These are phyloP conservation scores for Chiua sp. DNA, from an alignment of 1,284 basidiomycete species.

Conservation along the genomic window DNA sequence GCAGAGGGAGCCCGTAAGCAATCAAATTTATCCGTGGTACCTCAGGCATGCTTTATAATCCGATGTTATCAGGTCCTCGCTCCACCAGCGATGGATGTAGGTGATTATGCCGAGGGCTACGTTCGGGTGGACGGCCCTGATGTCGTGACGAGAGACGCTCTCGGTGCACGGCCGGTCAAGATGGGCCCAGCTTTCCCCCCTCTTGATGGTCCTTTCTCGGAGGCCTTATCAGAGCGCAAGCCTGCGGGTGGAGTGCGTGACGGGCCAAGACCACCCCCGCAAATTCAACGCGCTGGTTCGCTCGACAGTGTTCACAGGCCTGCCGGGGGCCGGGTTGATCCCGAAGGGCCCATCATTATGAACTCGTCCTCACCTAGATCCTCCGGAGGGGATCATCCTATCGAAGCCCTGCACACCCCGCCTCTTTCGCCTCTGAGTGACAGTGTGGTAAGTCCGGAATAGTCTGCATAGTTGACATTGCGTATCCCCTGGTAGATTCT, in stretches of 20 bases:
- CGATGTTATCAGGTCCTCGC: constrained; percentile 34
- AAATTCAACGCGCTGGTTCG: constrained; percentile 24
- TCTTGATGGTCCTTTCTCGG: constrained; percentile 24
- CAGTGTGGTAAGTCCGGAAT: constrained; percentile 31
- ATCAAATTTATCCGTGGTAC: constrained; percentile 1
- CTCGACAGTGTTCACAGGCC: constrained; percentile 27
- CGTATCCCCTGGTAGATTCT: constrained; percentile 32
- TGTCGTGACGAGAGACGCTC: constrained; percentile 38
- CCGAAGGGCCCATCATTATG: constrained; percentile 33
- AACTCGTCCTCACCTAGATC: constrained; percentile 26
- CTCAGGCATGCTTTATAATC: constrained; percentile 11
- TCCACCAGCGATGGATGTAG: constrained; percentile 36
- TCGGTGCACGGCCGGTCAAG: constrained; percentile 39
- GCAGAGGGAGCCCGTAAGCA: constrained; percentile 38
- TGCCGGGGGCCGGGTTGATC: constrained; percentile 21
- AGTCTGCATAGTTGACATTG: neutral
- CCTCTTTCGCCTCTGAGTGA: constrained; percentile 26
- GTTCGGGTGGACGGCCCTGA: constrained; percentile 38
- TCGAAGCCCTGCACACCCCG: constrained; percentile 32
- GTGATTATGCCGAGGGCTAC: constrained; percentile 37
- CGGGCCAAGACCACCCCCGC: constrained; percentile 27
- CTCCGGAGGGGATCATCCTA: constrained; percentile 37
- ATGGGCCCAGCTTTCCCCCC: constrained; percentile 26
- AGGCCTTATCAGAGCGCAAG: constrained; percentile 33
- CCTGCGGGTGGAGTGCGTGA: constrained; percentile 21